Percentiles rank a stretch among this genome's conserved stretches.
These are phyloP conservation scores for Leccinum variicolor DNA, from an alignment of 768 basidiomycete species.

Conservation along the genomic window DNA sequence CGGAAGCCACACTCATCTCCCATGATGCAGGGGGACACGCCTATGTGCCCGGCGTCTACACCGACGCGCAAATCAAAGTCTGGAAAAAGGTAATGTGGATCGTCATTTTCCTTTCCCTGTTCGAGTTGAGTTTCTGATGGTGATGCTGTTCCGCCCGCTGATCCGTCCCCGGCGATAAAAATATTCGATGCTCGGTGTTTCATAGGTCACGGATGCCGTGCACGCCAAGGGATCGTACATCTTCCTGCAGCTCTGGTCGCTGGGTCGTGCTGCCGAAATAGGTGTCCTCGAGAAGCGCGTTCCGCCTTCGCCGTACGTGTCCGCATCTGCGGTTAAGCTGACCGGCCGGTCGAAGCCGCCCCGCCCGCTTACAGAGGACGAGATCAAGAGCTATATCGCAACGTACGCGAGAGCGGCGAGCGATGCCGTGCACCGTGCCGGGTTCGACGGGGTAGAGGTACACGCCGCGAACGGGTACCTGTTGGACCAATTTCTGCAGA, in stretches of 20 bases:
- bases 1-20: neutral
- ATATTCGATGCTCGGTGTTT: neutral
- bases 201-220: neutral
- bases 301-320: neutral
- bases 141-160: neutral
- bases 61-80: neutral
- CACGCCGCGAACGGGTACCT: neutral
- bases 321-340: neutral
- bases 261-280: neutral
- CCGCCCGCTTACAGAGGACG: neutral
- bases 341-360: neutral
- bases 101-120: neutral
- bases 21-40: neutral
- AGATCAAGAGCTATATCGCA: neutral
- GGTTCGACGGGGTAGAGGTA: neutral
- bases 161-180: neutral
- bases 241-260: neutral
- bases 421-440: neutral
- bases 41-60: neutral
- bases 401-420: neutral
- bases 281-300: neutral
- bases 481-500: neutral
- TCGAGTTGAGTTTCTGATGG: neutral
- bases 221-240: neutral
- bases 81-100: neutral